Conservation (phyloP, 805 yeast species). For the Cyberlindnera xishuangbannaensis region DNA sequence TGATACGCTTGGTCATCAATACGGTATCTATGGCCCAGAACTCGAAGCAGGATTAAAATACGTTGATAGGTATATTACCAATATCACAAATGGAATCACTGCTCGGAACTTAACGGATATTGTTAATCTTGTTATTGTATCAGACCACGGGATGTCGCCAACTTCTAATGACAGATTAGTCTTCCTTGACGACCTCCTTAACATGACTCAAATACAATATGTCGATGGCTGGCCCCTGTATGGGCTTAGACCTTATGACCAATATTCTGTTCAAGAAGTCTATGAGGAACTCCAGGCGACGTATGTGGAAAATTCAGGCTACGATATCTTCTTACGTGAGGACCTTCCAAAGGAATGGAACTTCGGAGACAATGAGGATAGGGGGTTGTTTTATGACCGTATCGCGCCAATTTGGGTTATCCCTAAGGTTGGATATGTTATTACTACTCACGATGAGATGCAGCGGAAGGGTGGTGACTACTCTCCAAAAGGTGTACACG, state of each 20-base stretch:
- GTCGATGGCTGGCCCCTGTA: constrained; percentile 83
- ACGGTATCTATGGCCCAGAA: constrained; percentile 61
- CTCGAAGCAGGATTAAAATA: constrained; percentile 47
- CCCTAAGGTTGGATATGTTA: constrained; percentile 75
- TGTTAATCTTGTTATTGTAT: constrained; percentile 70
- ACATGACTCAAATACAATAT: constrained; percentile 46
- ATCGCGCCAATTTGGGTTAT: constrained; percentile 83
- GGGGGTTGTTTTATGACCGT: constrained; percentile 42
- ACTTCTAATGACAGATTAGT: constrained; percentile 65
- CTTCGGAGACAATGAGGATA: constrained; percentile 27
- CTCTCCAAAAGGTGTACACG: constrained; percentile 61
- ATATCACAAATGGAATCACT: constrained; percentile 41
- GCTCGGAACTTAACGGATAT: constrained; percentile 54
- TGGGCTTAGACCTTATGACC: constrained; percentile 58
- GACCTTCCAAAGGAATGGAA: constrained; percentile 40
- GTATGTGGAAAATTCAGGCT: constrained; percentile 29
- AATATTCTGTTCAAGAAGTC: constrained; percentile 37
- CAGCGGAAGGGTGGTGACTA: constrained; percentile 25
- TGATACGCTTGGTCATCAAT: constrained; percentile 70
- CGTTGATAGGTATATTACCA: constrained; percentile 61
- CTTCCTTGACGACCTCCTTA: constrained; percentile 67
- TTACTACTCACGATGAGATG: constrained; percentile 58
- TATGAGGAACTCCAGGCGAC: constrained; percentile 36
- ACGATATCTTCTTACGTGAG: constrained; percentile 45
- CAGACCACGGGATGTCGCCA: constrained; percentile 95